Base-by-base conservation (phyloP, 1,284 basidiomycete species). In the Heterobasidion parviporum region DNA sequence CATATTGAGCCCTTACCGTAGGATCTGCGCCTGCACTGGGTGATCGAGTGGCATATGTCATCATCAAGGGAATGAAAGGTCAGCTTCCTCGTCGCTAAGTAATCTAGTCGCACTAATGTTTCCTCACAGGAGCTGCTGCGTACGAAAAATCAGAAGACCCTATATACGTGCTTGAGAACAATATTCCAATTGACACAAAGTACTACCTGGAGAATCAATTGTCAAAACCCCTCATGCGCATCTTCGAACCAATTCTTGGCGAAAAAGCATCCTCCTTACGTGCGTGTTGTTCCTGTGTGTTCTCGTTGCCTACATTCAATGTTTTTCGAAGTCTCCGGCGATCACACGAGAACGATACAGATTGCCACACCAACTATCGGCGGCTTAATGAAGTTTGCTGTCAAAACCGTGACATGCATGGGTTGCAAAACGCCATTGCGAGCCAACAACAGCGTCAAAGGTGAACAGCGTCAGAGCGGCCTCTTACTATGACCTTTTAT, bases 61-160 rank as follows among this genome's bases (percentile, higher is more conserved):
- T 98, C 65, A 82, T 97, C 67, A 98, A 98, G 69, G 92, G 92
- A 9, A 88, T 90, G 59, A 97, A 96, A 76, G 92, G 90, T 89
- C 57, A 41, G 67, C 59, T 2, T 46, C 8, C 6, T 14, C 18
- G 4, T 14, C 10, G 10, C 46, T 44, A 16, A n/a, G 36, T 9
- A 20, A n/a, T 26, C 45, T 48, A 38, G 20, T 18, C 33, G 55
- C 16, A 50, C 26, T 59, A 9, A 53, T 44, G 6, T n/a, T 9
- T 20, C 35, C 9, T 32, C 43, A 9, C 59, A 92, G 92, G 92
- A 63, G 94, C 95, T 32, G 92, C 94, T n/a, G 94, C 94, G 15
- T 98, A 96, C 62, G 95, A 98, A 68, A 97, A 97, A 69, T 96
- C 94, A 0, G 94, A 98, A 67, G 94, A 98, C 66, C 94, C 94